phyloP scores from a whole-genome alignment of 441 rosid species.

The Cnidoscolus chayamansa region DNA sequence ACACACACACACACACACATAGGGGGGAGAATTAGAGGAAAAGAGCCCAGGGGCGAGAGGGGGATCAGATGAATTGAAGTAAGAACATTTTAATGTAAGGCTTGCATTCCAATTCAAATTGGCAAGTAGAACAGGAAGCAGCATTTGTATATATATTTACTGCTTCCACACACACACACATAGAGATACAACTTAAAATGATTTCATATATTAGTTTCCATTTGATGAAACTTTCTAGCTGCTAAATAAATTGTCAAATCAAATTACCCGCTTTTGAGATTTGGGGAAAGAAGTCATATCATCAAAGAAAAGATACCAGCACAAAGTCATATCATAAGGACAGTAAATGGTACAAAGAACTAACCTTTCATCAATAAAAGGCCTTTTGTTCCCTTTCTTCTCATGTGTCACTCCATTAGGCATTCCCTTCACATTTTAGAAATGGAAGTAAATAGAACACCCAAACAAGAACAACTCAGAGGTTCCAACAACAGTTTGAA shows the following conservation, averaged over 20 bases:
- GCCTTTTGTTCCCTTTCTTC: slow-evolving; percentile 84
- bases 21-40: too few relatives aligned
- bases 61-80: too few relatives aligned
- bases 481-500: neutral
- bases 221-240: too few relatives aligned
- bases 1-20: too few relatives aligned
- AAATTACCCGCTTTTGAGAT: neutral
- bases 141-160: too few relatives aligned
- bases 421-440: slow-evolving; percentile 52
- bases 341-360: slow-evolving; percentile 1
- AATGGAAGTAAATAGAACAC: slow-evolving; percentile 22
- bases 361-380: slow-evolving; percentile 70
- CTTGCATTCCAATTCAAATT: too few relatives aligned
- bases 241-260: too few relatives aligned
- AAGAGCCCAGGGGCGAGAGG: too few relatives aligned
- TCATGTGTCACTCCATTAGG: slow-evolving; percentile 83
- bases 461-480: slow-evolving; percentile 9
- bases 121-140: too few relatives aligned
- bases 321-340: neutral
- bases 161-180: too few relatives aligned
- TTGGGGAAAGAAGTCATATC: neutral
- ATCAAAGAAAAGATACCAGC: neutral
- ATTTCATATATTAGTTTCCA: neutral
- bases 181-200: too few relatives aligned
- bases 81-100: too few relatives aligned